Base-by-base conservation (phyloP, 2,329 filamentous ascomycete genomes). In the Trichoderma hamatum region DNA sequence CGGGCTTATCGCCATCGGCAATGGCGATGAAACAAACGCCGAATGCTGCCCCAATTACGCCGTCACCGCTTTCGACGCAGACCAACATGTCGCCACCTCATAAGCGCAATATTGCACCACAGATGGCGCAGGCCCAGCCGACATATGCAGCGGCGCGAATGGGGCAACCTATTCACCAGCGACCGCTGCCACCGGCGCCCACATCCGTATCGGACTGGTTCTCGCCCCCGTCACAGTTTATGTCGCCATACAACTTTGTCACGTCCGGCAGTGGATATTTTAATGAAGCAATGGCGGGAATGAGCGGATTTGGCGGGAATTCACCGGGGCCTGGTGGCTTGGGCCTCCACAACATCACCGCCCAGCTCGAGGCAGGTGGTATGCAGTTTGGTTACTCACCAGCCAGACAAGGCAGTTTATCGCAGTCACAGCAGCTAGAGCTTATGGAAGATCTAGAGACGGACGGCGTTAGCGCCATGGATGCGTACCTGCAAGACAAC, bases 371-470 rank as follows among this genome's bases (percentile, higher is more conserved):
- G 3, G 66, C 70, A 7, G 69, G 72, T 34, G 59, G 60, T 3
- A 73, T 75, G 16, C 76, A 78, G 36, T 75, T 77, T 52, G 74
- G 73, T 55, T 81, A 78, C 70, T 75, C 78, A 3, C 78, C 81
- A 30, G 86, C 86, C 76, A 86, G 84, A 70, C 88, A 88, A 74
- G 93, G 89, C 72, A 92, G 85, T 70, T 82, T 96, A 36, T 94
- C 89, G 70, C 90, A 94, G 72, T 88, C 93, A 75, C 92, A 96
- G 79, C 93, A 96, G 79, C 81, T 90, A 71, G 92, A 97, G 81
- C 82, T 97, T 46, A 93, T 96, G 91, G 88, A 90, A 67, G 89
- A 89, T 60, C 84, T 97, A 39, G 92, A 96, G 78, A 91, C 83
- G 73, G 87, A 90, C 72, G 89, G 88, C 0, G 81, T 89, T 76